Evolutionary conservation across 306 rosid genomes (phyloP).

Genomic region (Carpinus viminea): DNA sequence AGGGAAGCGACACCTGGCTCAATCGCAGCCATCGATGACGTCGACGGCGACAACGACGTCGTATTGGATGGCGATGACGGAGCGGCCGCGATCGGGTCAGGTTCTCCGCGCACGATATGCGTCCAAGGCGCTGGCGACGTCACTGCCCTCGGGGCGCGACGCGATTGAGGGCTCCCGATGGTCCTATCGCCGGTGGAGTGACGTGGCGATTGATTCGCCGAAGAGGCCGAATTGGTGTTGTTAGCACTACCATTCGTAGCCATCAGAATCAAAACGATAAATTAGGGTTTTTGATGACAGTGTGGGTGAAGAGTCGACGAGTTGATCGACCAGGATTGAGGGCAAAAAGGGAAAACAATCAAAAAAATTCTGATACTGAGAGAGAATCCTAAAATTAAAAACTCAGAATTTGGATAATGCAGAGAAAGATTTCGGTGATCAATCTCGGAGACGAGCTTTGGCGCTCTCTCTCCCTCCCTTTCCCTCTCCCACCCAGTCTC

Average conservation of each 20-base stretch:
- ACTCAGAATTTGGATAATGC: slow-evolving; percentile 24
- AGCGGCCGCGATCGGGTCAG: slow-evolving; percentile 45
- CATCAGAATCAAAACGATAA: slow-evolving; percentile 15
- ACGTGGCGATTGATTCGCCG: slow-evolving; percentile 39
- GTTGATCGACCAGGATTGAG: slow-evolving; percentile 47
- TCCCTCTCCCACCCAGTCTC: not conserved
- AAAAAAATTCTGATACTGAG: slow-evolving; percentile 16
- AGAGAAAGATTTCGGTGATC: slow-evolving; percentile 55
- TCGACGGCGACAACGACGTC: not conserved
- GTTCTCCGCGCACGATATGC: slow-evolving; percentile 59
- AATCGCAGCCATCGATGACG: slow-evolving; percentile 24
- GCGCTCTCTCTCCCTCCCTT: slow-evolving; percentile 23
- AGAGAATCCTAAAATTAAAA: not conserved
- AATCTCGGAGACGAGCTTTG: slow-evolving; percentile 36
- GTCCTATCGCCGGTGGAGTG: slow-evolving; percentile 28
- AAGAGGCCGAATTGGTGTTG: slow-evolving; percentile 12
- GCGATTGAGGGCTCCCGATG: slow-evolving; percentile 42
- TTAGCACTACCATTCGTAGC: slow-evolving; percentile 37
- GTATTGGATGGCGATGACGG: slow-evolving; percentile 31
- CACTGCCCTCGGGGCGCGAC: slow-evolving; percentile 29
- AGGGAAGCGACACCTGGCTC: slow-evolving; percentile 28
- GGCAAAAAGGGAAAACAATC: slow-evolving; percentile 20
- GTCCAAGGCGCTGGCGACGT: slow-evolving; percentile 51
- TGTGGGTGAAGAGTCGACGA: slow-evolving; percentile 26
- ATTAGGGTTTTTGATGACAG: slow-evolving; percentile 39